These are phyloP conservation scores for Magnaporthales sp. DNA, from an alignment of 2,329 filamentous ascomycete species.

Conservation along the genomic window DNA sequence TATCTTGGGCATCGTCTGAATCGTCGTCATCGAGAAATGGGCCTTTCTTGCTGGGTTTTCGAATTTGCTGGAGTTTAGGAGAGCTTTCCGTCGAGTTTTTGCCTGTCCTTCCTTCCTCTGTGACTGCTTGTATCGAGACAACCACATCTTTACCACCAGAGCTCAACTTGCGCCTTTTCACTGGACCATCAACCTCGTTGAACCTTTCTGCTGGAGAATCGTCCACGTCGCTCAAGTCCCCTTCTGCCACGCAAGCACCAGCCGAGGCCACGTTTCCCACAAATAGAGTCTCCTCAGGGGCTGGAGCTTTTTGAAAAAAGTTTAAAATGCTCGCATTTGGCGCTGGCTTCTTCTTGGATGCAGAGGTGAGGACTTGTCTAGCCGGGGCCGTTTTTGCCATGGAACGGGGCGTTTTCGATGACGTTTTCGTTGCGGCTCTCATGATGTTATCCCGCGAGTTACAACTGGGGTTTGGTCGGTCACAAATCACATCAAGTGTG, in stretches of 20 bases:
- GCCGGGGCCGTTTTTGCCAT: not conserved
- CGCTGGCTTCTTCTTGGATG: slow-evolving; percentile 12
- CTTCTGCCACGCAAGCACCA: slow-evolving; percentile 4
- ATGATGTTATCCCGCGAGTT: not conserved
- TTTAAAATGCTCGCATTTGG: slow-evolving; percentile 61
- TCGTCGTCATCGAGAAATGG: slow-evolving; percentile 58
- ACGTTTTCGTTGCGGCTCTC: not conserved
- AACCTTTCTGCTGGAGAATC: slow-evolving; percentile 18
- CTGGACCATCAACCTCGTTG: slow-evolving; percentile 26
- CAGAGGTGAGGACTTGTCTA: not conserved
- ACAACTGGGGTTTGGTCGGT: not conserved
- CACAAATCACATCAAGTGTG: not conserved
- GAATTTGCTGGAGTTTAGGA: slow-evolving; percentile 8
- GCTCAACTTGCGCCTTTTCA: slow-evolving; percentile 34
- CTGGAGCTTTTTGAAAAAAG: slow-evolving; percentile 65
- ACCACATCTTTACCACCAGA: slow-evolving; percentile 11
- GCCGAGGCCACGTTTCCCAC: slow-evolving; percentile 19
- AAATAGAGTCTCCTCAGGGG: slow-evolving; percentile 51
- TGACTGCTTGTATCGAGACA: slow-evolving; percentile 2
- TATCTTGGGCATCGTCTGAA: slow-evolving; percentile 47
- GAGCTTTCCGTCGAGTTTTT: not conserved
- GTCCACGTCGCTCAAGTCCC: not conserved
- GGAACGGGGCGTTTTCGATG: slow-evolving; percentile 5
- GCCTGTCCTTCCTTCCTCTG: not conserved
- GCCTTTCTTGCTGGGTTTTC: slow-evolving; percentile 27